These are phyloP conservation scores for Cytospora schulzeri DNA, from an alignment of 2,329 filamentous ascomycete genomes.

Conservation along the genomic window DNA sequence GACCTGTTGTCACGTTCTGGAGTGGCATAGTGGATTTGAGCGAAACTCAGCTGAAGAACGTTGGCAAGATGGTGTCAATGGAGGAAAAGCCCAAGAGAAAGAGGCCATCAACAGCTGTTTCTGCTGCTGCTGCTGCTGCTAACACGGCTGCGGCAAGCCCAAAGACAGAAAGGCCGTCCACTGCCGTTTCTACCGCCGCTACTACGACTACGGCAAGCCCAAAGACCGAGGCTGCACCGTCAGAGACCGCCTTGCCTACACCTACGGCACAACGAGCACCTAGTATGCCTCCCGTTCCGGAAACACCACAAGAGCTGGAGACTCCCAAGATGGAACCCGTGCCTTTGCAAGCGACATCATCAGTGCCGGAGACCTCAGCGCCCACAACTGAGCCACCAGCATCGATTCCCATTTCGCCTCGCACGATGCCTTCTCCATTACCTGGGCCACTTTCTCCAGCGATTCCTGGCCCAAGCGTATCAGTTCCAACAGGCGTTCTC, in stretches of 20 bases:
- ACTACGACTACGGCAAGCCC: conserved; percentile 15
- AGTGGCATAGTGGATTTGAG: conserved; percentile 86
- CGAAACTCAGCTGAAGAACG: conserved; percentile 71
- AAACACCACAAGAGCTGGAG: conserved; percentile 21
- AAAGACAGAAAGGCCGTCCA: conserved; percentile 33
- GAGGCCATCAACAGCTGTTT: conserved; percentile 42
- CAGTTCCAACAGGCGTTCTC: conserved; percentile 23
- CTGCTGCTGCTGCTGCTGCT: conserved; percentile 24
- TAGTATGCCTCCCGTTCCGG: conserved; percentile 3
- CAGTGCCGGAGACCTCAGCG: conserved; percentile 28
- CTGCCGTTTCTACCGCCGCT: conserved; percentile 11
- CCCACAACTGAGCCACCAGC: conserved; percentile 22
- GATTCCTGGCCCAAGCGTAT: not conserved
- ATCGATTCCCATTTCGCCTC: conserved; percentile 30
- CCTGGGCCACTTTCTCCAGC: conserved; percentile 6
- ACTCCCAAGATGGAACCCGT: conserved; percentile 22
- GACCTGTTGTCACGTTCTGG: conserved; percentile 89
- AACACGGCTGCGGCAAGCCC: conserved; percentile 35
- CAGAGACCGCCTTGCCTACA: conserved; percentile 27
- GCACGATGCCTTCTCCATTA: conserved; percentile 15
- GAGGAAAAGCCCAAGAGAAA: conserved; percentile 61
- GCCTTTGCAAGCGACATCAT: conserved; percentile 21
- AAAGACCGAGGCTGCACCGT: conserved; percentile 28
- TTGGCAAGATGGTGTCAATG: conserved; percentile 66
- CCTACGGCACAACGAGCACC: conserved; percentile 13